phyloP scores from a whole-genome alignment of 139 green algal species.

The Volvox africanus region DNA sequence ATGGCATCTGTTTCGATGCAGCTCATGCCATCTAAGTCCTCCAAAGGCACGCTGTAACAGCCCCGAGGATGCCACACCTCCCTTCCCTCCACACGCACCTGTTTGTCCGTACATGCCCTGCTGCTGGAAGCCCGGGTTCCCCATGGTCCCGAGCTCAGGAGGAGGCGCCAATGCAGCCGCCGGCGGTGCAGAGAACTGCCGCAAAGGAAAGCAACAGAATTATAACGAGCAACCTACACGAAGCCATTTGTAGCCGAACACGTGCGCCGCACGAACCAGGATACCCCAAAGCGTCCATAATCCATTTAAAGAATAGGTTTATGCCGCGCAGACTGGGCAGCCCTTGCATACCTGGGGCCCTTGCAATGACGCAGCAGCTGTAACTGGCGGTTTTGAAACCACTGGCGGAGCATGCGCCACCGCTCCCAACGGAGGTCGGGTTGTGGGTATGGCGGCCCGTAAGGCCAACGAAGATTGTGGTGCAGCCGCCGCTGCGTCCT shows the following conservation, averaged over 20 bases:
- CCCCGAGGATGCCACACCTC: too few species aligned
- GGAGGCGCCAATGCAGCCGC: not conserved
- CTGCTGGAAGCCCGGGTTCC: not conserved
- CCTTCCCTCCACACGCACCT: not conserved
- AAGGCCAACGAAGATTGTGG: not conserved
- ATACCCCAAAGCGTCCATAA: too few species aligned
- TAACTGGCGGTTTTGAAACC: not conserved
- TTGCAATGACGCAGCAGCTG: not conserved
- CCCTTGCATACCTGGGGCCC: not conserved
- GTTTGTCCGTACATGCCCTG: constrained; percentile 19
- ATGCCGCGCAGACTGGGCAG: too few species aligned
- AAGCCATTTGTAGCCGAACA: too few species aligned
- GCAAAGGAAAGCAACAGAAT: not conserved
- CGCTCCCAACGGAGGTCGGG: not conserved
- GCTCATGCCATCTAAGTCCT: too few species aligned
- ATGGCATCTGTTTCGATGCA: too few species aligned
- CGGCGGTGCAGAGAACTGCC: constrained; percentile 16
- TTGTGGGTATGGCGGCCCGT: not conserved
- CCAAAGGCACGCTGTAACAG: too few species aligned
- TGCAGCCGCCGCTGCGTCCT: not conserved
- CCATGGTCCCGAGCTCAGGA: not conserved
- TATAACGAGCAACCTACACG: not conserved
- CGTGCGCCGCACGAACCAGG: too few species aligned
- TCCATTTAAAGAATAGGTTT: too few species aligned
- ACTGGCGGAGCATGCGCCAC: constrained; percentile 22